These are phyloP conservation scores for Lagenaria siceraria DNA, from an alignment of 306 rosid genomes.

Conservation along the genomic window DNA sequence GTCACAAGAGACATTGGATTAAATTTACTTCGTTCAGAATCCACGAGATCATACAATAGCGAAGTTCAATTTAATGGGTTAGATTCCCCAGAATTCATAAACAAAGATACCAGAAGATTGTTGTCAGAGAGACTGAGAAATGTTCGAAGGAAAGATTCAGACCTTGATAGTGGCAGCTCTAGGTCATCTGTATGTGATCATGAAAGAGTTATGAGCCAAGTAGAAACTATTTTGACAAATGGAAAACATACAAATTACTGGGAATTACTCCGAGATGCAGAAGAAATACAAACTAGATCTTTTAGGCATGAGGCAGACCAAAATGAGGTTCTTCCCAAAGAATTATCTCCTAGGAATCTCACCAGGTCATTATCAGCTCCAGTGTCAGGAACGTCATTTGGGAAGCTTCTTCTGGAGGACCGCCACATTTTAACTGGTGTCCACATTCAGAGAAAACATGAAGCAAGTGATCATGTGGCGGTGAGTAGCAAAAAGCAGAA, in stretches of 20 bases:
- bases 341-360: conserved; percentile 75
- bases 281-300: conserved; percentile 54
- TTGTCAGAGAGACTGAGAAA: conserved; percentile 56
- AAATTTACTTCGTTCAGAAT: conserved; percentile 49
- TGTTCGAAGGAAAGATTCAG: conserved; percentile 35
- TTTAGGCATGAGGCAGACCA: conserved; percentile 59
- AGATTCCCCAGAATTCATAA: conserved; percentile 49
- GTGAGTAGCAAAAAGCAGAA: conserved; percentile 36
- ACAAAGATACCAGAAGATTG: conserved; percentile 56
- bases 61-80: conserved; percentile 44
- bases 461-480: conserved; percentile 46
- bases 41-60: conserved; percentile 57
- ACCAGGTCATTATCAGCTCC: conserved; percentile 91
- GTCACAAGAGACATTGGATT: conserved; percentile 50
- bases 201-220: conserved; percentile 23
- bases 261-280: conserved; percentile 40
- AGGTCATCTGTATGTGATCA: conserved; percentile 33
- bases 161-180: conserved; percentile 26
- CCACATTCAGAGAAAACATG: conserved; percentile 81
- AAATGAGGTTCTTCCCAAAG: conserved; percentile 33
- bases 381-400: conserved; percentile 90
- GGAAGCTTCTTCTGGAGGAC: conserved; percentile 98
- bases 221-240: conserved; percentile 19
- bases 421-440: conserved; percentile 80
- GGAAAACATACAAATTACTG: conserved; percentile 17